phyloP scores from a whole-genome alignment of 768 basidiomycete species.

The Leucocoprinus leucothites region DNA sequence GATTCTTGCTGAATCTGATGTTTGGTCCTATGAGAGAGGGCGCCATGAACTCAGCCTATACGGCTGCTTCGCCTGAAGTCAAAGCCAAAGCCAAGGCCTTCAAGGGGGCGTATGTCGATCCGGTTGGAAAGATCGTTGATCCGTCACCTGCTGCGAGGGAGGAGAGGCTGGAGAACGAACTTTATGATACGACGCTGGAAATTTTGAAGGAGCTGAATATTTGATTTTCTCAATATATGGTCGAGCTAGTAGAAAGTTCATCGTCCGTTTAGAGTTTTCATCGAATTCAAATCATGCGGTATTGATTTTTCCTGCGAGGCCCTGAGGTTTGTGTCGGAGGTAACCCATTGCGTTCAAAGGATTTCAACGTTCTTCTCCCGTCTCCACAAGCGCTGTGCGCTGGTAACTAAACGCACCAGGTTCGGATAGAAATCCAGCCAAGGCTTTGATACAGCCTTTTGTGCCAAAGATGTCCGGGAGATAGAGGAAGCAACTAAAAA shows the following conservation, averaged over 20 bases:
- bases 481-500: too few relatives aligned
- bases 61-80: conserved; percentile 35
- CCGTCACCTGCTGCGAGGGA: conserved; percentile 27
- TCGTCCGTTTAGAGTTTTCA: too few relatives aligned
- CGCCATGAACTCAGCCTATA: conserved; percentile 34
- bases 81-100: conserved; percentile 27
- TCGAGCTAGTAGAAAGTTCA: background rate
- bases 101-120: conserved; percentile 35
- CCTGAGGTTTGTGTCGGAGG: too few relatives aligned
- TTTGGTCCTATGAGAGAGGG: conserved; percentile 25
- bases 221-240: background rate
- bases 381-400: too few relatives aligned
- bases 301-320: too few relatives aligned
- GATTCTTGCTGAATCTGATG: conserved; percentile 12
- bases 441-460: too few relatives aligned
- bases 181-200: conserved; percentile 36
- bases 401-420: too few relatives aligned
- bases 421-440: too few relatives aligned
- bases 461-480: too few relatives aligned
- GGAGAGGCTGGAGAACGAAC: conserved; percentile 31
- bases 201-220: conserved; percentile 25
- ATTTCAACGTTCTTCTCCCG: too few relatives aligned
- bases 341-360: too few relatives aligned
- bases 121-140: conserved; percentile 26
- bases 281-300: too few relatives aligned